Percentiles rank a stretch among this genome's conserved stretches.
These are phyloP conservation scores for Umbelopsis sp. DNA, from an alignment of 192 early-diverging fungal species.

Conservation along the genomic window DNA sequence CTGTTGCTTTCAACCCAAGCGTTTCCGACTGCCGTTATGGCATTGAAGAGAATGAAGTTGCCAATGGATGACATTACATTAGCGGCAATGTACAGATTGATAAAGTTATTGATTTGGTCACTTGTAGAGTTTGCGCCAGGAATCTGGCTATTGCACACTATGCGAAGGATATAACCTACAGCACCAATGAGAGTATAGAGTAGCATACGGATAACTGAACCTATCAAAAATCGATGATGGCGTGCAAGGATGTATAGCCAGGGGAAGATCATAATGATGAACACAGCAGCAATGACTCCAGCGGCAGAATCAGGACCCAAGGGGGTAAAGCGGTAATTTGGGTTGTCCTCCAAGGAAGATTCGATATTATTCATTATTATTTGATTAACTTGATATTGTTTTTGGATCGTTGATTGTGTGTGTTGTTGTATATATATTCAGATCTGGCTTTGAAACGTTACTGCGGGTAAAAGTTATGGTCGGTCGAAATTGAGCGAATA, in stretches of 20 bases:
- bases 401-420: too few relatives aligned
- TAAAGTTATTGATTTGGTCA: constrained; percentile 1
- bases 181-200: background rate
- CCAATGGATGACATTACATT: background rate
- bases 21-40: background rate
- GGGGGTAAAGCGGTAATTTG: constrained; percentile 8
- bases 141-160: background rate
- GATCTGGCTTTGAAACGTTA: too few relatives aligned
- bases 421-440: too few relatives aligned
- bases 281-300: constrained; percentile 7
- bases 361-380: background rate
- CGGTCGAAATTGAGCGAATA: too few relatives aligned
- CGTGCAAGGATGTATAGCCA: background rate
- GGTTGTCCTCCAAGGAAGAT: background rate
- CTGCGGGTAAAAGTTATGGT: too few relatives aligned
- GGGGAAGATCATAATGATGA: background rate
- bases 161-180: constrained; percentile 12
- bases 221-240: background rate
- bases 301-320: constrained; percentile 1
- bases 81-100: constrained; percentile 15
- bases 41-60: constrained; percentile 18
- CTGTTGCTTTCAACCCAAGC: background rate
- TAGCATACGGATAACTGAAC: background rate
- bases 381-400: background rate
- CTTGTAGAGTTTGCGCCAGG: background rate